Conservation (phyloP, 2,329 filamentous ascomycete genomes). For the Fusarium chaquense region DNA sequence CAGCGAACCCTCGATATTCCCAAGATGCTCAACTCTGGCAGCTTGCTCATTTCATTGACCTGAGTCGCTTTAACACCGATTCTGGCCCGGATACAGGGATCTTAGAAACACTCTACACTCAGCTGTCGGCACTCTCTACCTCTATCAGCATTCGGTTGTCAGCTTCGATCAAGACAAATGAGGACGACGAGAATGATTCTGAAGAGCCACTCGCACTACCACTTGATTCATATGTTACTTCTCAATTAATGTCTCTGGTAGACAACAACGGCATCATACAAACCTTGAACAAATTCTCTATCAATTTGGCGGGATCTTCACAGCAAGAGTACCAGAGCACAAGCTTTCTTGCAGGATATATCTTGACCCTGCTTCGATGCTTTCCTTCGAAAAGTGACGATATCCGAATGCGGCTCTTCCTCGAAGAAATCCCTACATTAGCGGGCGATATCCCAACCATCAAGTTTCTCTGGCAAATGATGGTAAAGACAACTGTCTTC, state of each 20-base stretch:
- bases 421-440: slow-evolving; percentile 58
- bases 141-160: slow-evolving; percentile 63
- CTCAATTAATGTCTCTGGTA: slow-evolving; percentile 77
- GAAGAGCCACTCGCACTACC: slow-evolving; percentile 40
- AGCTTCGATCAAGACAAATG: slow-evolving; percentile 39
- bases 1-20: slow-evolving; percentile 43
- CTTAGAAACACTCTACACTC: slow-evolving; percentile 65
- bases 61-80: slow-evolving; percentile 58
- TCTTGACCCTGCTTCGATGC: slow-evolving; percentile 84
- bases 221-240: slow-evolving; percentile 69
- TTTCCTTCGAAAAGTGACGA: slow-evolving; percentile 87
- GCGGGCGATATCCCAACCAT: slow-evolving; percentile 68
- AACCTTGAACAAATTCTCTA: slow-evolving; percentile 52
- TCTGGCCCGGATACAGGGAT: slow-evolving; percentile 56
- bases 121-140: slow-evolving; percentile 63
- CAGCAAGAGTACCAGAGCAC: slow-evolving; percentile 55
- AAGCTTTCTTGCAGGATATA: slow-evolving; percentile 84
- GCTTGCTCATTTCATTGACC: slow-evolving; percentile 73
- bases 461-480: slow-evolving; percentile 83
- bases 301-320: slow-evolving; percentile 49
- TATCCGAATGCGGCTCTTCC: slow-evolving; percentile 93
- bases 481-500: slow-evolving; percentile 59
- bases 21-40: slow-evolving; percentile 69
- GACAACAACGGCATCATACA: slow-evolving; percentile 78
- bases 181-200: slow-evolving; percentile 35